Evolutionary conservation across 2,329 filamentous ascomycete genomes (phyloP).

Genomic region (Aspergillus sp.): DNA sequence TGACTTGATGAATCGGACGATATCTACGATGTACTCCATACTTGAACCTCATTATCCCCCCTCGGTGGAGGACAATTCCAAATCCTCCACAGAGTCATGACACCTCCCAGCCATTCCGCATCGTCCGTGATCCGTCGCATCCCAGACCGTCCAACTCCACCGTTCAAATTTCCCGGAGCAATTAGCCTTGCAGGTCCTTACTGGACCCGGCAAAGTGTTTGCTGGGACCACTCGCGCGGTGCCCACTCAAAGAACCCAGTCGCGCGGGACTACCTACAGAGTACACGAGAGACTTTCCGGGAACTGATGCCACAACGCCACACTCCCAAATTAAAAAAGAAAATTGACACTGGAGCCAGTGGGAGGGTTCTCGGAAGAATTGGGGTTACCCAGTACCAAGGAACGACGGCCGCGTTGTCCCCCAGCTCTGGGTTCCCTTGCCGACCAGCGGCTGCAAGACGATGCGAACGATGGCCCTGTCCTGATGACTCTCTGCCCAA

Average conservation of each 20-base stretch:
- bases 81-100: background rate
- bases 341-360: background rate
- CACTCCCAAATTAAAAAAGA: too few relatives aligned
- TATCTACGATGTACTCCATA: too few relatives aligned
- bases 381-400: background rate
- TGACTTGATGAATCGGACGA: too few relatives aligned
- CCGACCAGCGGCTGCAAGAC: too few relatives aligned
- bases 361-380: background rate
- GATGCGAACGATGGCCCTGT: too few relatives aligned
- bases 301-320: background rate
- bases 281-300: slow-evolving; percentile 2
- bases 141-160: background rate
- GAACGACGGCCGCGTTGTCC: background rate
- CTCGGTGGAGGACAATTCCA: background rate
- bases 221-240: background rate
- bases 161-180: slow-evolving; percentile 1
- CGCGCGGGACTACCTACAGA: slow-evolving; percentile 2
- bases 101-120: background rate
- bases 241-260: slow-evolving; percentile 2
- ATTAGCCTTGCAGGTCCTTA: slow-evolving; percentile 9
- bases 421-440: background rate
- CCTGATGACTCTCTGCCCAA: too few relatives aligned
- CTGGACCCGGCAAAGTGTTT: slow-evolving; percentile 1
- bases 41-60: too few relatives aligned
- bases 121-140: background rate